These are phyloP conservation scores for Peronospora destructor DNA, from an alignment of 352 stramenopile genomes.

Conservation along the genomic window DNA sequence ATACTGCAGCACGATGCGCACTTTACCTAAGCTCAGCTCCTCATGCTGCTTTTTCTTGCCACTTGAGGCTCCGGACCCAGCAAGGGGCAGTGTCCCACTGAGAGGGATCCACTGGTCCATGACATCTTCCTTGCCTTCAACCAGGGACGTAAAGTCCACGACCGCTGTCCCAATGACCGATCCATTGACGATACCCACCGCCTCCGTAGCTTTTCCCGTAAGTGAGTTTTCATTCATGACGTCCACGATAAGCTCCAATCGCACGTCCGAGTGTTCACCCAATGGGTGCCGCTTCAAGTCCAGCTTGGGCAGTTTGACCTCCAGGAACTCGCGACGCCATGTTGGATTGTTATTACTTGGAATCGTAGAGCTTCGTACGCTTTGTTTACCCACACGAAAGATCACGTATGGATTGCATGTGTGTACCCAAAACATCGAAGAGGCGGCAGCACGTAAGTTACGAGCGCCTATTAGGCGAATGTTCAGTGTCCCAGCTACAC, in stretches of 20 bases:
- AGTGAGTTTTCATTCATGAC: slow-evolving; percentile 81
- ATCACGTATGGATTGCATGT: slow-evolving; percentile 84
- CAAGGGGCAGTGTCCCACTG: slow-evolving; percentile 31
- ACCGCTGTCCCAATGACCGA: slow-evolving; percentile 67
- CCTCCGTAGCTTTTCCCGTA: slow-evolving; percentile 67
- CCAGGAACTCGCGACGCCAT: slow-evolving; percentile 63
- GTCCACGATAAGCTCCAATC: slow-evolving; percentile 67
- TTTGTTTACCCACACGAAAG: slow-evolving; percentile 71
- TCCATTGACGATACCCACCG: slow-evolving; percentile 67
- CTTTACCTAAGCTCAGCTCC: slow-evolving; percentile 52
- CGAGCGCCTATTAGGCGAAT: slow-evolving; percentile 68
- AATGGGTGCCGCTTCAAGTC: slow-evolving; percentile 49
- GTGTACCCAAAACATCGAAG: slow-evolving; percentile 79
- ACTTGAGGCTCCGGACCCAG: slow-evolving; percentile 1
- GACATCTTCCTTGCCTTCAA: slow-evolving; percentile 74
- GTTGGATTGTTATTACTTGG: slow-evolving; percentile 62
- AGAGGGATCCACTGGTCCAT: slow-evolving; percentile 75
- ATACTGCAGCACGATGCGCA: slow-evolving; percentile 73
- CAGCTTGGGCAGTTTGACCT: slow-evolving; percentile 72
- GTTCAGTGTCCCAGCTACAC: slow-evolving; percentile 57
- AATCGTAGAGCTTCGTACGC: slow-evolving; percentile 61
- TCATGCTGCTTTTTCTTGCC: slow-evolving; percentile 34
- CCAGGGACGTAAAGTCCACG: slow-evolving; percentile 59
- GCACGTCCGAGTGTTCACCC: slow-evolving; percentile 62
- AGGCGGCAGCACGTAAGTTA: slow-evolving; percentile 55